Base-by-base conservation (phyloP, 257 asterid genomes). In the Asclepias syriaca region DNA sequence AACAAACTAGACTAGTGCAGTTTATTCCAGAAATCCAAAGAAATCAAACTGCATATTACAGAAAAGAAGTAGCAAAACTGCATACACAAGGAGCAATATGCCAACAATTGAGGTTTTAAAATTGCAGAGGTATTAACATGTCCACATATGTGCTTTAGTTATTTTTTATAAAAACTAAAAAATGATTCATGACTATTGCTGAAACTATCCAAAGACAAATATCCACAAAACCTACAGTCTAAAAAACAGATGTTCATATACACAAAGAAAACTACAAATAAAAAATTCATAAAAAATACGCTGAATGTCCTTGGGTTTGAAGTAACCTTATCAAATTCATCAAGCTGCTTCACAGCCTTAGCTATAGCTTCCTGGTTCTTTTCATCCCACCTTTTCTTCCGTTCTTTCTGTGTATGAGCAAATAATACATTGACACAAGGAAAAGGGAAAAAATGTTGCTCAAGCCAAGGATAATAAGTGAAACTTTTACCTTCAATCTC, bases 361-460 rank as follows among this genome's bases (percentile, higher is more conserved):
- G 97, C 92, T 46, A 91, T 82, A 77, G 99, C 96, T 87, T 86
- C 93, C 85, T 94, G 98, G 72, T 88, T 88, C 77, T 86, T 86
- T 83, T 91, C 97, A 77, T 88, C 95, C 98, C 98, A 94, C 72
- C 45, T 86, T 79, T 84, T 89, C 85, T 81, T 90, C 83, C 98
- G 79, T 81, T 91, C 99, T 82, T 86, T 88, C 99, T 94, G 90
- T 83, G 79, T 67, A 45, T 54, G 65, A 43, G 64, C 22, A 27
- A 60, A 73, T 16, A 68, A 53, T 43, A 68, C 11, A 43, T 70
- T 43, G 46, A 75, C 11, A 6, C 9, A 69, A 60, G 71, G 55
- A 21, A 75, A 45, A n/a, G 34, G 34, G 37, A 21, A 29, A 15
- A 63, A 16, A 71, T 8, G 18, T 11, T 66, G 10, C 9, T 6